Evolutionary conservation across 2,329 filamentous ascomycete genomes (phyloP).

Genomic region (Scortechinia acanthostroma): DNA sequence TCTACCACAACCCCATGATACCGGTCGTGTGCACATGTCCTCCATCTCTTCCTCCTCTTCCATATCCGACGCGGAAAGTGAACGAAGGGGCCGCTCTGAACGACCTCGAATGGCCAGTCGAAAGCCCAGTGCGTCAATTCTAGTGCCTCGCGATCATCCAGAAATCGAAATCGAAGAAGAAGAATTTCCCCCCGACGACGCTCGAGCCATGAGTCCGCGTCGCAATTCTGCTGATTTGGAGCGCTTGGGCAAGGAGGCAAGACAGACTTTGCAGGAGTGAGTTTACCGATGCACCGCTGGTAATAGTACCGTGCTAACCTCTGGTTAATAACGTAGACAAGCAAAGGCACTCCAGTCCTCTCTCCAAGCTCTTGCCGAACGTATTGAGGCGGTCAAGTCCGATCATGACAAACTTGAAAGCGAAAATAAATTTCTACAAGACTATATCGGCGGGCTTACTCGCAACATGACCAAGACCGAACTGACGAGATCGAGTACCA

Average conservation of each 20-base stretch:
- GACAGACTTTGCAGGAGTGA: constrained; percentile 52
- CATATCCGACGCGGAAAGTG: constrained; percentile 32
- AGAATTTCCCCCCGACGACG: constrained; percentile 55
- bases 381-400: constrained; percentile 54
- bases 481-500: constrained; percentile 40
- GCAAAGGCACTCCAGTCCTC: constrained; percentile 54
- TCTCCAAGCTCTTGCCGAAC: constrained; percentile 53
- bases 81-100: constrained; percentile 31
- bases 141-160: constrained; percentile 46
- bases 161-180: constrained; percentile 48
- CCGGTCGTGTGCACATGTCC: background rate
- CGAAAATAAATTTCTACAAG: constrained; percentile 60
- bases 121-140: constrained; percentile 48
- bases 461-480: constrained; percentile 50
- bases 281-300: constrained; percentile 12
- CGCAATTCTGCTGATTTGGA: constrained; percentile 58
- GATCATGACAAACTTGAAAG: constrained; percentile 62
- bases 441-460: constrained; percentile 62
- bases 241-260: constrained; percentile 49
- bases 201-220: constrained; percentile 59
- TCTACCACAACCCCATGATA: background rate
- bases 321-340: constrained; percentile 33
- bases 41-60: constrained; percentile 30
- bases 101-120: constrained; percentile 43
- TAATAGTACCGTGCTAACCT: background rate